Percentiles rank a stretch among this genome's conserved stretches.
phyloP scores from a whole-genome alignment of 2,329 filamentous ascomycete genomes.

The Hymenoscyphus linearis region DNA sequence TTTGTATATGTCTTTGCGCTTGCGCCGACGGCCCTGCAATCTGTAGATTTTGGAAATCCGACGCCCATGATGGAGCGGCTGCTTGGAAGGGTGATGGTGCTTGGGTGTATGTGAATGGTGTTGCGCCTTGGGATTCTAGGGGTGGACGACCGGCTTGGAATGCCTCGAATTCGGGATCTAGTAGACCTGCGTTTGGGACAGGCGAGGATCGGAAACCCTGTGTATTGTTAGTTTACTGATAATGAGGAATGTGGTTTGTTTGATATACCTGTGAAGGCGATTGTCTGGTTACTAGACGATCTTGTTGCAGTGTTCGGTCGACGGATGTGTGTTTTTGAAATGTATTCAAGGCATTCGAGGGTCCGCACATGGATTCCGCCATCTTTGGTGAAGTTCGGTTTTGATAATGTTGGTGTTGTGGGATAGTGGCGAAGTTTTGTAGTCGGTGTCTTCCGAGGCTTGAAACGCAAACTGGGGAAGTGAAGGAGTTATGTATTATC shows the following conservation, averaged over 20 bases:
- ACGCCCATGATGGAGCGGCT: slow-evolving; percentile 33
- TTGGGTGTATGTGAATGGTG: slow-evolving; percentile 16
- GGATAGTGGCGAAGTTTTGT: not conserved
- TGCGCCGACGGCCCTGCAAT: slow-evolving; percentile 30
- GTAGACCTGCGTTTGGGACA: slow-evolving; percentile 45
- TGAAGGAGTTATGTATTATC: not conserved
- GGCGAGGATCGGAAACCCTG: slow-evolving; percentile 58
- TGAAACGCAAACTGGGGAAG: not conserved
- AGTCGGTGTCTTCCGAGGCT: not conserved
- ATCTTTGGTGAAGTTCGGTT: slow-evolving; percentile 37
- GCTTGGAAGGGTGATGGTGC: slow-evolving; percentile 11
- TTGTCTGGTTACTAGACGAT: slow-evolving; percentile 52
- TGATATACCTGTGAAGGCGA: slow-evolving; percentile 48
- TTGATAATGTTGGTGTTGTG: not conserved
- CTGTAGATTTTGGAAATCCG: slow-evolving; percentile 43
- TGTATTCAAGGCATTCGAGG: slow-evolving; percentile 65
- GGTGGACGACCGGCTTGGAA: slow-evolving; percentile 52
- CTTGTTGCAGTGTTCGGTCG: slow-evolving; percentile 66
- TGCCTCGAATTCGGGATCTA: slow-evolving; percentile 65
- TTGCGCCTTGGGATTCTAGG: slow-evolving; percentile 28
- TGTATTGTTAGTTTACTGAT: slow-evolving; percentile 11
- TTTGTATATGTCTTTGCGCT: slow-evolving; percentile 29
- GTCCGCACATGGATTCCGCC: slow-evolving; percentile 64
- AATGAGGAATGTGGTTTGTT: slow-evolving; percentile 4
- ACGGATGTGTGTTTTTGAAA: slow-evolving; percentile 64